These are phyloP conservation scores for Castanospermum australe DNA, from an alignment of 306 rosid genomes.

Conservation along the genomic window DNA sequence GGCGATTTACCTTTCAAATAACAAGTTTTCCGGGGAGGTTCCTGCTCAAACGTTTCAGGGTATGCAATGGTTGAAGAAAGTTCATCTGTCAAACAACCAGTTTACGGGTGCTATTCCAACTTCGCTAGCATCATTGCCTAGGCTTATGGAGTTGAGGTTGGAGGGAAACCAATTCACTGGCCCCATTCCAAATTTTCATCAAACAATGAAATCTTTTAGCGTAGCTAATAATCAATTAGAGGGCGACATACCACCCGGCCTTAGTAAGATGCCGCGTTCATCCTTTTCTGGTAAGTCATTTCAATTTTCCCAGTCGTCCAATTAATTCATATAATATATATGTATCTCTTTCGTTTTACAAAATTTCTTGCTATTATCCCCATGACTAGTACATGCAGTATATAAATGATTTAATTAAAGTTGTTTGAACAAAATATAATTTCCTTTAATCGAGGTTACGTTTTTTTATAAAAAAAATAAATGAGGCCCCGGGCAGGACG, in stretches of 20 bases:
- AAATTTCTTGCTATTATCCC: background rate
- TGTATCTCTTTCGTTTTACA: background rate
- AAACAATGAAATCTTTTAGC: conserved; percentile 31
- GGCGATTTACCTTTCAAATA: conserved; percentile 50
- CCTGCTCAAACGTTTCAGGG: conserved; percentile 40
- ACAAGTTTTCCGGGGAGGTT: conserved; percentile 57
- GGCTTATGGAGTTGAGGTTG: conserved; percentile 52
- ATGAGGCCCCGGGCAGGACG: too few species aligned
- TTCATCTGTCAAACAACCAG: conserved; percentile 55
- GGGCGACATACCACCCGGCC: conserved; percentile 61
- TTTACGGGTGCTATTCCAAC: conserved; percentile 59
- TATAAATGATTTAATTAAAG: too few species aligned
- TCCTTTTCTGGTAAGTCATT: conserved; percentile 59
- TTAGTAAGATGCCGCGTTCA: conserved; percentile 30
- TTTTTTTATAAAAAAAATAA: too few species aligned
- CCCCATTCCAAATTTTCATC: conserved; percentile 51
- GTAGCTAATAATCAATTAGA: conserved; percentile 57
- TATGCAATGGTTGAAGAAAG: conserved; percentile 65
- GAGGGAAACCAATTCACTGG: conserved; percentile 66
- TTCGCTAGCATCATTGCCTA: conserved; percentile 48
- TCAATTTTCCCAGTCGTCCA: background rate
- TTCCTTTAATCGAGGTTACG: too few species aligned
- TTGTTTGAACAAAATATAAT: too few species aligned
- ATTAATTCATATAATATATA: background rate
- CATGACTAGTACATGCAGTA: too few species aligned